Base-by-base conservation (phyloP, 805 yeast genomes). In the Peterozyma xylosa region DNA sequence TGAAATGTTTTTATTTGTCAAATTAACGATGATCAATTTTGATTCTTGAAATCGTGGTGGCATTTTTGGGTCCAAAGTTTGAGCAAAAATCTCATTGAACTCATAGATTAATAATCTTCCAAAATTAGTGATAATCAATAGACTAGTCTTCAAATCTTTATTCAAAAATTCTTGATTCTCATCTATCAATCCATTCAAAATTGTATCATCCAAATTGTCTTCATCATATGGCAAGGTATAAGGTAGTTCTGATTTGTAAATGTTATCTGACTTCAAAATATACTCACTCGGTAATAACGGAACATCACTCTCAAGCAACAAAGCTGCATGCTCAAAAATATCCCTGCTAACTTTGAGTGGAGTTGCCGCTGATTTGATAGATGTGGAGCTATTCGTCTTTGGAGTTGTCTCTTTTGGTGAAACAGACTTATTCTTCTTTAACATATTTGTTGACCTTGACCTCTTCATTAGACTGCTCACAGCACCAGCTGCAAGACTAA, bases 1-100 rank as follows among this genome's bases (percentile, higher is more conserved):
- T 54, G 86, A 85, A 43, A 84, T 77, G 50, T 76, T 67, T 37
- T 66, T 62, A 51, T 74, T 77, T 0, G 76, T 71, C 30, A 72
- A 52, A 42, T 64, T 70, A 33, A 75, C 68, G 27, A 71, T 71
- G 33, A 62, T 53, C 16, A 53, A 43, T 30, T 49, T 50, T 7
- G 44, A 32, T n/a, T 41, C 42, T 35, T 35, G 38, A 38, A 38
- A 43, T 11, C 13, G 34, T 13, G 15, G 34, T 3, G 21, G 16
- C 29, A 16, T 14, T 33, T 33, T 35, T 15, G 47, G 47, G 33
- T 44, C 47, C 14, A 48, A 49, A 1, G 57, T 46, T n/a, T 35
- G 27, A 30, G 18, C 40, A 38, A 17, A 50, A 10, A 35, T 36
- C 33, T 38, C 42, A 3, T 39, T 54, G 11, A 61, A 48, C 42